These are phyloP conservation scores for Botrytis fragariae DNA, from an alignment of 2,329 filamentous ascomycete genomes.

Conservation along the genomic window DNA sequence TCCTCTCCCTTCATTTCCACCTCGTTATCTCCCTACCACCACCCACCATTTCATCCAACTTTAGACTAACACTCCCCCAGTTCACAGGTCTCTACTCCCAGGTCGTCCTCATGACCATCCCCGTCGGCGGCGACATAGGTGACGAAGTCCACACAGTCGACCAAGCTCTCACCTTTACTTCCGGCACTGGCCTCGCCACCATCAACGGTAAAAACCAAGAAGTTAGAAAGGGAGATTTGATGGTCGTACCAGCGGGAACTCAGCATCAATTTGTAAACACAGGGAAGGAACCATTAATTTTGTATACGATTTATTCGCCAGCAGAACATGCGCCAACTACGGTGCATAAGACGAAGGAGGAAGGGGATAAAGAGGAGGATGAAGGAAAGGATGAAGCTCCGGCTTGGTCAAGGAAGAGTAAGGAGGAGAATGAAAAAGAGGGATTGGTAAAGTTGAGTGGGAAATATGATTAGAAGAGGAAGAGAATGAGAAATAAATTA, in stretches of 20 bases:
- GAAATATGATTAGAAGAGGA: slow-evolving; percentile 31
- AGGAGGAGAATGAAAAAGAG: slow-evolving; percentile 55
- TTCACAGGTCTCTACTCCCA: slow-evolving; percentile 63
- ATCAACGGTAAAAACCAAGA: slow-evolving; percentile 57
- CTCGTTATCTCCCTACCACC: background rate
- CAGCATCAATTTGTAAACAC: slow-evolving; percentile 65
- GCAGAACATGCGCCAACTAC: slow-evolving; percentile 59
- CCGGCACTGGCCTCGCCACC: slow-evolving; percentile 55
- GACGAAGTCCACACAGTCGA: slow-evolving; percentile 66
- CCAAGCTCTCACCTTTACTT: slow-evolving; percentile 63
- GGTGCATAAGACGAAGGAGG: slow-evolving; percentile 61
- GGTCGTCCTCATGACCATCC: slow-evolving; percentile 63
- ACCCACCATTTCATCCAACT: no score
- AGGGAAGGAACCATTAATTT: slow-evolving; percentile 55
- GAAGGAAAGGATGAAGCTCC: slow-evolving; percentile 59
- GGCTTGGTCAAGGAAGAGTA: slow-evolving; percentile 55
- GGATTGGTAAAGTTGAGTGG: slow-evolving; percentile 50
- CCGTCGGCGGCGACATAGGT: slow-evolving; percentile 62
- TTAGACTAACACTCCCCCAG: background rate
- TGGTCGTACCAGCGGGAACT: slow-evolving; percentile 63
- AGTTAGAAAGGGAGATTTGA: slow-evolving; percentile 39
- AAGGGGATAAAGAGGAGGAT: slow-evolving; percentile 61
- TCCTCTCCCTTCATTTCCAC: background rate
- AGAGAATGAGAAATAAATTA: background rate
- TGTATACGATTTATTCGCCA: slow-evolving; percentile 62